Base-by-base conservation (phyloP, 306 rosid genomes). In the Calophaca sinica region DNA sequence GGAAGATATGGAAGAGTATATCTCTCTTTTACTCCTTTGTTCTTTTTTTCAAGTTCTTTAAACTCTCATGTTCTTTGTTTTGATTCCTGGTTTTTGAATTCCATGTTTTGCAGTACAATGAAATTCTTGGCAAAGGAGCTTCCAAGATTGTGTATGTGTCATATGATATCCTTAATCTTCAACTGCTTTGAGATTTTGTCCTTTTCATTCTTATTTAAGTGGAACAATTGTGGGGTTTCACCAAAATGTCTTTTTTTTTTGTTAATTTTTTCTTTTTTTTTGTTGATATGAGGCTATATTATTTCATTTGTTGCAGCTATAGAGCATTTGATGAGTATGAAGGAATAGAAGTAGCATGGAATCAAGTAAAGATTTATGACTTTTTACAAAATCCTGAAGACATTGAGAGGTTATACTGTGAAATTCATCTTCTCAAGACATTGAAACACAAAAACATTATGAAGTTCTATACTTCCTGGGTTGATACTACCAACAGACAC, bases 301-400 rank as follows among this genome's bases (percentile, higher is more conserved):
- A 20, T 20, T 20, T 59, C 67, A 29, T 72, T 63, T 81, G 42
- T 67, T 86, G 80, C 84, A 96, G 99, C 9, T 96, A 86, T 62
- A 89, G 88, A 82, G 99, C 90, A 70, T 96, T 96, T 80, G 98
- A 96, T 80, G 99, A 96, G 82, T 92, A 90, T 76, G 87, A 90
- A 83, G 99, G 99, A 68, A 90, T 89, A 85, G 99, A 96, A 88
- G 99, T 96, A 33, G 99, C 99, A 51, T 96, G 99, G 99, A 96
- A 96, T 72, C 98, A 96, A 81, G 99, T 96, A 81, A 96, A 89
- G 82, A 91, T 96, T 42, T 70, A 79, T 14, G 98, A 96, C 38
- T 90, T 96, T 63, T 79, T 90, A 75, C 86, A 80, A 80, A 89
- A 84, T 48, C 91, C 99, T 69, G 91, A 92, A 80, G 97, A 92